A percentile compares a stretch with the other conserved stretches of the same genome.
Evolutionary conservation across 805 yeast species (phyloP).

Genomic region (Candida montana): DNA sequence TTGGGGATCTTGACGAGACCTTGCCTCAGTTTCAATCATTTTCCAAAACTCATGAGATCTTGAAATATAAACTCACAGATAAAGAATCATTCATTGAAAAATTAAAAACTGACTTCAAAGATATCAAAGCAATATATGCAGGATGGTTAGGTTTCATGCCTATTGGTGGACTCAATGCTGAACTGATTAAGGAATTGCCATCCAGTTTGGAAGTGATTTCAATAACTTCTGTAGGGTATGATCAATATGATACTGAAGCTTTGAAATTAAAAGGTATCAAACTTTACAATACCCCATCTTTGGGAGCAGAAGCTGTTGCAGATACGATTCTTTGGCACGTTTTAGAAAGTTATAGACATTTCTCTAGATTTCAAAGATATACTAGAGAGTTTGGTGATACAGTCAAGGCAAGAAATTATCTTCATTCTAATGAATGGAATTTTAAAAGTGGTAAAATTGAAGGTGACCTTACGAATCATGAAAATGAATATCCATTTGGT

Average conservation of each 20-base stretch:
- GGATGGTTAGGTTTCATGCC: conserved; percentile 52
- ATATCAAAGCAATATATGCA: conserved; percentile 49
- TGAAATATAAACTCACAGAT: conserved; percentile 30
- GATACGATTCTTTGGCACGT: conserved; percentile 56
- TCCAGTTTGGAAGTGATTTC: conserved; percentile 40
- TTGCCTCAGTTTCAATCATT: conserved; percentile 34
- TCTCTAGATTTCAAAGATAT: conserved; percentile 31
- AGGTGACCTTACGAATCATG: conserved; percentile 8
- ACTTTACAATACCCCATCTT: conserved; percentile 41
- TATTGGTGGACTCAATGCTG: conserved; percentile 45
- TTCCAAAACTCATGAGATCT: conserved; percentile 30
- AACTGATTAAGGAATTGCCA: conserved; percentile 42
- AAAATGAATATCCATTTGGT: conserved; percentile 33
- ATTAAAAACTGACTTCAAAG: conserved; percentile 29
- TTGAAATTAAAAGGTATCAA: conserved; percentile 36
- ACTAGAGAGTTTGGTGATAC: conserved; percentile 34
- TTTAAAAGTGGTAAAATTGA: conserved; percentile 2
- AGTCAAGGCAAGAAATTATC: conserved; percentile 33
- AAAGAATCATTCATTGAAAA: conserved; percentile 35
- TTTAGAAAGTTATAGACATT: conserved; percentile 49
- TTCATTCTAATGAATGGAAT: conserved; percentile 25
- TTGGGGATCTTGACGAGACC: conserved; percentile 38
- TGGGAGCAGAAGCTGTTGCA: conserved; percentile 58
- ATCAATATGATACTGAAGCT: conserved; percentile 40
- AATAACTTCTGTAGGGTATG: conserved; percentile 55